Evolutionary conservation across 306 rosid genomes (phyloP).

Genomic region (Dryas octopetala): DNA sequence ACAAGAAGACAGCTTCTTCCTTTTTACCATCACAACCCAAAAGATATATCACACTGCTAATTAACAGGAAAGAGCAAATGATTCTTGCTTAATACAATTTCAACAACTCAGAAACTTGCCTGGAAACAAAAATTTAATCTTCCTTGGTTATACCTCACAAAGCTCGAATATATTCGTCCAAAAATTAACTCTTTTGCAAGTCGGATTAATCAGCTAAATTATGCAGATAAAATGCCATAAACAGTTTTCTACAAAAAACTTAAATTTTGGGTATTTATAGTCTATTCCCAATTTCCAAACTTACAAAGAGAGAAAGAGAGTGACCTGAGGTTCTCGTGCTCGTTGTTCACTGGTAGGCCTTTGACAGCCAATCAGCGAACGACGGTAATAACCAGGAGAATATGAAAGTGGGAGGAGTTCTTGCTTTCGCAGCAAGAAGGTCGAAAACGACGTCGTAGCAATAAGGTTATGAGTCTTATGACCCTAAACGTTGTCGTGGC

Average conservation of each 20-base stretch:
- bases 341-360: background rate
- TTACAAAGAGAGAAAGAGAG: background rate
- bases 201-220: background rate
- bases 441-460: no score
- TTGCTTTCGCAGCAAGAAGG: no score
- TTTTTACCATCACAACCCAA: background rate
- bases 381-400: no score
- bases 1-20: background rate
- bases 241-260: background rate
- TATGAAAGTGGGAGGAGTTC: background rate
- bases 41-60: background rate
- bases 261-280: no score
- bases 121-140: background rate
- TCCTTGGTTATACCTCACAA: no score
- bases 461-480: no score
- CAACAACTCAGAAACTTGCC: background rate
- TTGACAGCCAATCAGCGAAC: background rate
- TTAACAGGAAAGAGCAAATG: background rate
- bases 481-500: no score
- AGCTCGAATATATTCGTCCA: background rate
- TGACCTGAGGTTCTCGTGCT: background rate
- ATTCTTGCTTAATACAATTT: background rate
- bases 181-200: background rate
- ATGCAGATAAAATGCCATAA: no score
- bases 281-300: background rate